phyloP scores from a whole-genome alignment of 495 filamentous ascomycete species.

The Penicillium odoratum region DNA sequence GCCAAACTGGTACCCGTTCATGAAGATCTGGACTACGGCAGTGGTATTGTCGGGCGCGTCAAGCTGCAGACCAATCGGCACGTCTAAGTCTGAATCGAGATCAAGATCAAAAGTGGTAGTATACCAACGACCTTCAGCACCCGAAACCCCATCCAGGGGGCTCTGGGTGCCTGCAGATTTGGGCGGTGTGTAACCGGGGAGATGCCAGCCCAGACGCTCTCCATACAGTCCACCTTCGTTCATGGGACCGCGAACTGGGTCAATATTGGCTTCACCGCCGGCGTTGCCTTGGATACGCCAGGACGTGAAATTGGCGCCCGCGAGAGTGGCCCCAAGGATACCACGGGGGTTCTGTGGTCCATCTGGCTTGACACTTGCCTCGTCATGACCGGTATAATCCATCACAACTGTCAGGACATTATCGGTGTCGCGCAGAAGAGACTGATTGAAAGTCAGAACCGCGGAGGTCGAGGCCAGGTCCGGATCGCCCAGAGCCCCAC shows the following conservation, averaged over 20 bases:
- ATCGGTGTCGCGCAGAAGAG: constrained; percentile 41
- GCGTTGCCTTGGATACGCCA: constrained; percentile 80
- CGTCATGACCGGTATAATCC: constrained; percentile 71
- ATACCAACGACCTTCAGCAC: constrained; percentile 59
- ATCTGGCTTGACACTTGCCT: constrained; percentile 56
- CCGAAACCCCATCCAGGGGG: constrained; percentile 51
- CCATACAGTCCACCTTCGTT: constrained; percentile 71
- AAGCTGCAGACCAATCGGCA: constrained; percentile 39
- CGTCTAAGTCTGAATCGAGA: constrained; percentile 41
- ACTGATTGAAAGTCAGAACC: constrained; percentile 30
- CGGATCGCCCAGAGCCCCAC: constrained; percentile 55
- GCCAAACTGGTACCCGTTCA: constrained; percentile 51
- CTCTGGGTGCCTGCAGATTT: constrained; percentile 33
- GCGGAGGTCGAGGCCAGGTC: constrained; percentile 27
- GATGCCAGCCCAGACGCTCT: constrained; percentile 67
- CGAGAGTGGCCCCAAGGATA: constrained; percentile 56
- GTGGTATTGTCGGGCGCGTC: constrained; percentile 24
- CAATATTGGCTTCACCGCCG: constrained; percentile 65
- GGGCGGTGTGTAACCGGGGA: constrained; percentile 54
- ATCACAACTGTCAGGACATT: constrained; percentile 67
- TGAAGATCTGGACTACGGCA: constrained; percentile 37
- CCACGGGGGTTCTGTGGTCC: constrained; percentile 68
- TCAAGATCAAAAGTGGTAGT: constrained; percentile 55
- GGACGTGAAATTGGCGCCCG: constrained; percentile 47
- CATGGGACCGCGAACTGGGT: constrained; percentile 63